phyloP scores from a whole-genome alignment of 1,139 yeast genomes.

The Suhomyces kunorum region DNA sequence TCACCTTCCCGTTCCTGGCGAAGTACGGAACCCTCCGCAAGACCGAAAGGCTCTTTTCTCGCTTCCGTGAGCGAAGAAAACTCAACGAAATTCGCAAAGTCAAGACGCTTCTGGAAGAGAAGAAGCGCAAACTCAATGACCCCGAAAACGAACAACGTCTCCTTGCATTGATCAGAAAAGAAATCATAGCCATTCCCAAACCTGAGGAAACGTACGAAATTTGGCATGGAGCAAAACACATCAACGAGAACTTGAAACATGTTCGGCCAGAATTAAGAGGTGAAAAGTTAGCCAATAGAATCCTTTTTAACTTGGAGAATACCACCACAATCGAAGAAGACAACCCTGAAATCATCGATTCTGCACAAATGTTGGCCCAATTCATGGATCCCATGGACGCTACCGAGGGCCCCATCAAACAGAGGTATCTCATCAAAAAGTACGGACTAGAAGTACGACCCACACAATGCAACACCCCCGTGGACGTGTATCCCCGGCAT shows the following conservation, averaged over 20 bases:
- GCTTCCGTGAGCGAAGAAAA: constrained; percentile 24
- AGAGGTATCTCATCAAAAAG: constrained; percentile 26
- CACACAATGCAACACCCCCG: constrained; percentile 8
- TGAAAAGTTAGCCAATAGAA: constrained; percentile 7
- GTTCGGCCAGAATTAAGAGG: not conserved
- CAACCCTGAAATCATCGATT: constrained; percentile 15
- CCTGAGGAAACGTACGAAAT: constrained; percentile 44
- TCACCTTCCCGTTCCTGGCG: constrained; percentile 7
- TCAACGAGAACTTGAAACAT: constrained; percentile 16
- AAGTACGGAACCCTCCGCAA: constrained; percentile 7
- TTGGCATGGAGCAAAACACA: constrained; percentile 32
- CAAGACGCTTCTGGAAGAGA: constrained; percentile 7
- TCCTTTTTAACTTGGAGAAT: no score
- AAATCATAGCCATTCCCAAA: constrained; percentile 15
- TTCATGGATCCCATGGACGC: constrained; percentile 25
- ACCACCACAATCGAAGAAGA: constrained; percentile 17
- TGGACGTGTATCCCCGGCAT: constrained; percentile 19
- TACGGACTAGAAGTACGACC: constrained; percentile 39
- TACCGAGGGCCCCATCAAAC: constrained; percentile 24
- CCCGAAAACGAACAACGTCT: constrained; percentile 9
- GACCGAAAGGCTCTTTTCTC: constrained; percentile 18
- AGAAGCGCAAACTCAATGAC: constrained; percentile 3
- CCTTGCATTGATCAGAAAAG: constrained; percentile 16
- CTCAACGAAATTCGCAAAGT: constrained; percentile 15
- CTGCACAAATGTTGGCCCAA: constrained; percentile 16